Conservation (phyloP, 2,329 filamentous ascomycete genomes). For the Beauveria sp. region DNA sequence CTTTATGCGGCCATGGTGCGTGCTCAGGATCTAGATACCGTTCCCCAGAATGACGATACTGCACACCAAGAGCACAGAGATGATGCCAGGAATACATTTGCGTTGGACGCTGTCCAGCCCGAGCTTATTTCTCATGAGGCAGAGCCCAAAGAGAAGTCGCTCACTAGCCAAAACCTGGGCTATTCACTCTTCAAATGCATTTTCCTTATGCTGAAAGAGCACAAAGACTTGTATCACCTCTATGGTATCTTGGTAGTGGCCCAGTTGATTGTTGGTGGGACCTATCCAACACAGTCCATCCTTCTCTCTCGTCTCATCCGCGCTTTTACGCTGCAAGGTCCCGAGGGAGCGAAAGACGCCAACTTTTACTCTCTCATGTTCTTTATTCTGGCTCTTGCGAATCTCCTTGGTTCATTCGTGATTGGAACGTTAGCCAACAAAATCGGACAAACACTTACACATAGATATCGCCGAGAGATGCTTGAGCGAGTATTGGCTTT, state of each 20-base stretch:
- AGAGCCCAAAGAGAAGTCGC: neutral
- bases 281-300: neutral
- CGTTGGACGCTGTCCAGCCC: neutral
- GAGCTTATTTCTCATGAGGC: neutral
- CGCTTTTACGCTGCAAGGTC: neutral
- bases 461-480: neutral
- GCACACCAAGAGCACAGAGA: neutral
- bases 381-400: constrained; percentile 31
- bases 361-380: constrained; percentile 44
- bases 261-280: neutral
- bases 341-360: constrained; percentile 15
- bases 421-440: neutral
- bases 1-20: constrained; percentile 14
- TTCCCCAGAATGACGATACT: neutral
- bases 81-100: neutral
- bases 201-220: neutral
- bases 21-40: neutral
- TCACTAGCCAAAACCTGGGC: neutral
- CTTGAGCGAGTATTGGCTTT: neutral
- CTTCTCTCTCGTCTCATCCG: neutral
- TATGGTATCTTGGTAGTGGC: neutral
- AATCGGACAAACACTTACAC: neutral
- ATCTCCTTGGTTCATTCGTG: constrained; percentile 20
- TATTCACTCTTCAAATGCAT: neutral
- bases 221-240: neutral